Evolutionary conservation across 2,329 filamentous ascomycete genomes (phyloP), one percentile per base, ranked within the genome.

Genomic region (Elsinoe batatas): DNA sequence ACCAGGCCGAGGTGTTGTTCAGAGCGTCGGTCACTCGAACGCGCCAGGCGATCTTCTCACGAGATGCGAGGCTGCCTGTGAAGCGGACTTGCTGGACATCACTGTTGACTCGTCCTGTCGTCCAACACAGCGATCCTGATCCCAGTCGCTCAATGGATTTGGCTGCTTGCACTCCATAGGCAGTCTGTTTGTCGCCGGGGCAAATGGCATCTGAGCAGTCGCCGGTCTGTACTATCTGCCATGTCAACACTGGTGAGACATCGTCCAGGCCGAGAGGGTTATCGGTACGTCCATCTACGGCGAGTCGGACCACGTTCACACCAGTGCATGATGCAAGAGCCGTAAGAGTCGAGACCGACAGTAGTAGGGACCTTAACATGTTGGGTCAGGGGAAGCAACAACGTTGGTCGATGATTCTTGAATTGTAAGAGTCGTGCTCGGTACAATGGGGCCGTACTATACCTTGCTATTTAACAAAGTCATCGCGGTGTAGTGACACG

Each of bases 251-350:
- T 26, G 22, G 22, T 26, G 22, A 26, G 22, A 26, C 22, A 26
- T 26, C 22, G 6, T 26, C 22, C 22, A 26, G 8, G 11, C 36
- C 36, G 4, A 37, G 36, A 37, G 36, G 36, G 15, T 12, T 13
- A 8, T 37, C 36, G 12, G 36, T 13, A 12, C 36, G 36, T 37
- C 36, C 36, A 37, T 37, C 36, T 10, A 37, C 36, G 36, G 12
- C 15, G 12, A 37, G 15, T 12, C 36, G 12, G 12, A 37, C 36
- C 8, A 15, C 36, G 4, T 3, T 15, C 3, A 37, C 36, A 12
- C 36, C 36, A 4, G 36, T 20, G 56, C 5, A 64, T 59, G 32
- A 26, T 26, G 22, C 22, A 26, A 26, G 22, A 26, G 22, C 22
- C 6, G 22, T 26, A 3, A 26, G 22, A 26, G 22, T 6, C 22